Conservation (phyloP, 441 rosid species). For the Syzygium malaccense region DNA sequence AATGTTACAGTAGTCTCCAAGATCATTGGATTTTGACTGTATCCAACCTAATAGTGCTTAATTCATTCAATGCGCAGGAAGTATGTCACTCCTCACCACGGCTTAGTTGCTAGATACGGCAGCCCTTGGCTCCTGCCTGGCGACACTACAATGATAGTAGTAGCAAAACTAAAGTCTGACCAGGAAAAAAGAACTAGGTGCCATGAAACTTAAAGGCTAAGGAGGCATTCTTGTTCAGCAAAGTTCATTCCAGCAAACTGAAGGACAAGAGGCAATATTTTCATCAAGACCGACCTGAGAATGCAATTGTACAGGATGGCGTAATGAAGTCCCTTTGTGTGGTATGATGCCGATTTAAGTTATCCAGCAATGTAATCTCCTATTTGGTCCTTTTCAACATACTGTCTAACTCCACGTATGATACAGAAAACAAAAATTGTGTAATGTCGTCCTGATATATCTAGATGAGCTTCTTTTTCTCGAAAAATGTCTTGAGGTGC, state of each 20-base stretch:
- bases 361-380: not conserved
- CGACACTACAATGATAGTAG: not conserved
- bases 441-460: not conserved
- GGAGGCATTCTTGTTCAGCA: not conserved
- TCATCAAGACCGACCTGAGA: not conserved
- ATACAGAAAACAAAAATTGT: not conserved
- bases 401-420: not conserved
- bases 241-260: not conserved
- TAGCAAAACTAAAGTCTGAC: not conserved
- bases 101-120: not conserved
- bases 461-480: constrained; percentile 1
- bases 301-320: not conserved
- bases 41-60: not conserved
- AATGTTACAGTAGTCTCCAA: not conserved
- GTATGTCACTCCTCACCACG: not conserved
- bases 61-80: not conserved
- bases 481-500: constrained; percentile 2
- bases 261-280: not conserved
- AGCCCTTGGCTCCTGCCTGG: not conserved
- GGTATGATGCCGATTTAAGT: not conserved
- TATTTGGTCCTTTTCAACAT: not conserved
- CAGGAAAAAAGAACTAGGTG: not conserved
- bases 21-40: not conserved
- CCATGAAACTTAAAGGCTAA: not conserved
- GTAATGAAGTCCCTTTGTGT: not conserved